Base-by-base conservation (phyloP, 352 stramenopile genomes). In the Phytophthora sojae region DNA sequence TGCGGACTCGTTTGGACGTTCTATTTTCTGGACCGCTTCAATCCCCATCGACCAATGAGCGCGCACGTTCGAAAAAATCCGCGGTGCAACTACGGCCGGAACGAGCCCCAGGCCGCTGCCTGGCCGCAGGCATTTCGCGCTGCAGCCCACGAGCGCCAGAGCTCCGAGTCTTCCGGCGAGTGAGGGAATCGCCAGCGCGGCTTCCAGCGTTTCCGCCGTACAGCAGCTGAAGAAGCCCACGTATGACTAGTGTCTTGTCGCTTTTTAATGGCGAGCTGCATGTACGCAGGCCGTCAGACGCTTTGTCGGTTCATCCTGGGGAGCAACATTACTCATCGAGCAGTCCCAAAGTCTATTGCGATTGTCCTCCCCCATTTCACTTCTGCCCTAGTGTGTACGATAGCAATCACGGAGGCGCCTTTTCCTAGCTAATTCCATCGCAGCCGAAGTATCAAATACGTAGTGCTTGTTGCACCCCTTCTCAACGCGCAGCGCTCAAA, bases 91-190 rank as follows among this genome's bases (percentile, higher is more conserved):
- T 26, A 26, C 25, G 25, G 25, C 25, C 25, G 25, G 25, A 26
- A 4, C 25, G 25, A 17, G 53, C 23, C 50, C 25, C 25, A 26
- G 25, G 37, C 25, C 32, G 30, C 50, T 15, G 53, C 23, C 51
- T 26, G 39, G 45, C 39, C 47, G 61, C 56, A 32, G 61, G 37
- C 70, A 77, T 69, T 73, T 63, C 42, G 50, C 64, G 66, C 64
- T 73, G 47, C 65, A 63, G 64, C 51, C 50, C 50, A 61, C 61
- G 55, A 62, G 35, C 7, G 39, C 44, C 35, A 59, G 55, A 62
- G 56, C 64, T 74, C 51, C 65, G 61, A 62, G 54, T 64, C 26
- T 68, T 60, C 47, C 3, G 53, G 39, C 19, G 25, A 68, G 32
- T 60, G 59, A 57, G 53, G 49, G 49, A 67, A 59, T 71, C 37